Evolutionary conservation across 1,284 basidiomycete species (phyloP), one percentile per base, ranked within the genome.

Genomic region (Pseudozyma tsukubaensis): DNA sequence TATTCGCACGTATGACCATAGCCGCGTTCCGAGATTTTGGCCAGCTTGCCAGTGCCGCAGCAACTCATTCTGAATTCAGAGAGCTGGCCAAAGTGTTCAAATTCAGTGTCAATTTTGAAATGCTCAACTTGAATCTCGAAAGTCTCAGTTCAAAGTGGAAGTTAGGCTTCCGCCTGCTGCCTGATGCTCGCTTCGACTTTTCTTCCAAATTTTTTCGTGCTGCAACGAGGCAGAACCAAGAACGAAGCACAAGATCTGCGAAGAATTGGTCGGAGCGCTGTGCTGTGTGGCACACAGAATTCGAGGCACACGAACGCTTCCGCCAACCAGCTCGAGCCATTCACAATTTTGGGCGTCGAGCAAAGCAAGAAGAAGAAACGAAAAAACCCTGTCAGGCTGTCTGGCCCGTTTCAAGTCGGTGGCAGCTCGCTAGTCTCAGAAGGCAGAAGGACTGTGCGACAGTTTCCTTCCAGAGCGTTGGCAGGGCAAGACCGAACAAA

Each of bases 181-280:
- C 18, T 29, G 10, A 21, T 16, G 16, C 39, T 49, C 34, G 24
- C 51, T 43, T 32, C 40, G 43, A 59, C 47, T 29, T 53, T 71
- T 66, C 59, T 72, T 66, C 63, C 51, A 54, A 72, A 72, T 62
- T 54, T 54, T 71, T 71, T 71, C 61, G 59, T 58, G 43, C 16
- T 24, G 43, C 40, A 49, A 57, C 52, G 24, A 67, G 52, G 43
- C 32, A 45, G 42, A 18, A 37, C n/a, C 34, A 40, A 36, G 19
- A 43, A n/a, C 24, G 24, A 29, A 29, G 24, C 24, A 29, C 24
- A 29, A 29, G 6, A 29, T 29, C 24, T 29, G 24, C 24, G 24
- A 29, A 29, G 24, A 29, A 29, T 6, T 29, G 24, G 3, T 29
- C 24, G 3, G 3, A 29, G 24, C 24, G 24, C 24, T 29, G 24